Conservation (phyloP, 2,329 filamentous ascomycete species). For the Colletotrichum tropicicola region DNA sequence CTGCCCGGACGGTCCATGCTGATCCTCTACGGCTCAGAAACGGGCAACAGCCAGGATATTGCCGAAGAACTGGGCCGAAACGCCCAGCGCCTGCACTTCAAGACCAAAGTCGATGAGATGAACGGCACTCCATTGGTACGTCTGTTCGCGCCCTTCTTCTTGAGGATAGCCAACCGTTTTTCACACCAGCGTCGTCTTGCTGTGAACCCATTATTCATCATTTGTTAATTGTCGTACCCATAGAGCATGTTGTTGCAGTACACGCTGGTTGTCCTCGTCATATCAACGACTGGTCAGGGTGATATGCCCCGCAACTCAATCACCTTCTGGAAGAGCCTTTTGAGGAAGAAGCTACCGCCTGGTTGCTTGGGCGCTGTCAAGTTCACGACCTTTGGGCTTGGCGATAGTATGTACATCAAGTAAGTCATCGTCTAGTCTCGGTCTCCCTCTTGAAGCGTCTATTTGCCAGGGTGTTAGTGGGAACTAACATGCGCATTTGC, state of each 20-base stretch:
- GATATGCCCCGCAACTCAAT: constrained; percentile 88
- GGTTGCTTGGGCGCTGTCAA: constrained; percentile 73
- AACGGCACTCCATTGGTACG: constrained; percentile 79
- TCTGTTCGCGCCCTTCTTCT: constrained; percentile 24
- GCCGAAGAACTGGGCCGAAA: constrained; percentile 83
- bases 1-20: constrained; percentile 58
- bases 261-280: constrained; percentile 76
- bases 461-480: neutral
- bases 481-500: neutral
- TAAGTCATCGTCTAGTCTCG: constrained; percentile 50
- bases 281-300: constrained; percentile 95
- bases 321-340: constrained; percentile 84
- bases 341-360: constrained; percentile 79
- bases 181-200: neutral
- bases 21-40: constrained; percentile 93
- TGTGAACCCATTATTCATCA: neutral
- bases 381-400: constrained; percentile 90
- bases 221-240: neutral
- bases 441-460: neutral
- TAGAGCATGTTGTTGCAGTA: constrained; percentile 61
- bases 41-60: constrained; percentile 91
- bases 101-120: constrained; percentile 79
- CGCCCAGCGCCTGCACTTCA: constrained; percentile 81
- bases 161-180: neutral
- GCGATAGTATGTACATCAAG: constrained; percentile 95